Conservation (phyloP, 495 filamentous ascomycete genomes). For the Cetradonia linearis region DNA sequence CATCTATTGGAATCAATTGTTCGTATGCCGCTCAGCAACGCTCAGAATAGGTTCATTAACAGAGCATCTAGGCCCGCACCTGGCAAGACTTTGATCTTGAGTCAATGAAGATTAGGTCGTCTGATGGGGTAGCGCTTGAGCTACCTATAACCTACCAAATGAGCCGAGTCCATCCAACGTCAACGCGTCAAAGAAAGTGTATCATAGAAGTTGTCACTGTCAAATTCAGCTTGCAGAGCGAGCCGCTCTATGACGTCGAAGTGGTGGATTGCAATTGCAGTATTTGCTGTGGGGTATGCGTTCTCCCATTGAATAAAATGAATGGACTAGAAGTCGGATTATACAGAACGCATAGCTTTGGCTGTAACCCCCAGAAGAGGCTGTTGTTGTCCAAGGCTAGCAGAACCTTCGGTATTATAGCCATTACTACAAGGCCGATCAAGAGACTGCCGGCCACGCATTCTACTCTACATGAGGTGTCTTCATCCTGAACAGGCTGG, state of each 20-base stretch:
- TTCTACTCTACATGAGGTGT: slow-evolving; percentile 15
- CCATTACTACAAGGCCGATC: neutral
- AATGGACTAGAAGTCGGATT: neutral
- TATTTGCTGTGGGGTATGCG: slow-evolving; percentile 9
- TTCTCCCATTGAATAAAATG: neutral
- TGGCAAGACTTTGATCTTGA: neutral
- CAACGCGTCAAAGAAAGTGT: neutral
- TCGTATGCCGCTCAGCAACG: neutral
- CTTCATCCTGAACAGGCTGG: neutral
- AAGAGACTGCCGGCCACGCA: neutral
- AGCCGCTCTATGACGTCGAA: neutral
- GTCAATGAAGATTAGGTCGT: neutral
- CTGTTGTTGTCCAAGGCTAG: neutral
- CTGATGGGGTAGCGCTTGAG: neutral
- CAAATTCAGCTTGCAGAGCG: neutral
- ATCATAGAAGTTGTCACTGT: slow-evolving; percentile 12
- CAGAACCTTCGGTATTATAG: neutral
- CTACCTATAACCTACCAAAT: neutral
- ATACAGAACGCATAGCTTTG: slow-evolving; percentile 8
- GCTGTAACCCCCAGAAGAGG: neutral
- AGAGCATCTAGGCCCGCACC: slow-evolving; percentile 1
- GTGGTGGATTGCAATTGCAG: slow-evolving; percentile 6
- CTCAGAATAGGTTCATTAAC: neutral
- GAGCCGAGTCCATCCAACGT: neutral
- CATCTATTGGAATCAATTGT: slow-evolving; percentile 2